A percentile compares a stretch with the other conserved stretches of the same genome.
Evolutionary conservation across 1,284 basidiomycete species (phyloP).

Genomic region (Stereum hirsutum): DNA sequence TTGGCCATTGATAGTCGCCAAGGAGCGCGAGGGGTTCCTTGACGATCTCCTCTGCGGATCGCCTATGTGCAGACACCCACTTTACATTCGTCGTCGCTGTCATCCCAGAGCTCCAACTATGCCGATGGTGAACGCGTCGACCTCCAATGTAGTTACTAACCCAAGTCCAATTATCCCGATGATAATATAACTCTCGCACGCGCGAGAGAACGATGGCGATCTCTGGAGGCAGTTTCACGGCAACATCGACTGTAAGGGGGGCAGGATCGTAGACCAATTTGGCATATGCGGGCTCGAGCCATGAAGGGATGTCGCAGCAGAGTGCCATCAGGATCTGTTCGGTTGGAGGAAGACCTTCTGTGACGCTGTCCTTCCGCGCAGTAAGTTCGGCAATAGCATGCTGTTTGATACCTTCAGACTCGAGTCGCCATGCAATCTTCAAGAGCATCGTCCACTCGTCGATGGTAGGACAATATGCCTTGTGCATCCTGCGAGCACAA

Average conservation of each 20-base stretch:
- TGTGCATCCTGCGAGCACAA: background rate
- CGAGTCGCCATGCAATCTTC: background rate
- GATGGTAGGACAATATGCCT: background rate
- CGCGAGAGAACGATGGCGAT: background rate
- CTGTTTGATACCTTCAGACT: background rate
- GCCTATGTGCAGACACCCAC: no score
- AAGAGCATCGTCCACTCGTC: background rate
- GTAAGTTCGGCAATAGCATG: background rate
- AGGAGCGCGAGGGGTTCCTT: no score
- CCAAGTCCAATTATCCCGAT: background rate
- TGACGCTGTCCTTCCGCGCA: background rate
- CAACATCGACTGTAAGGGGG: background rate
- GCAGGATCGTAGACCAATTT: background rate
- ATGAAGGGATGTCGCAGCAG: background rate
- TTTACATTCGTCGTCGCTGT: no score
- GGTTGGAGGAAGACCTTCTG: no score
- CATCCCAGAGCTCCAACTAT: no score
- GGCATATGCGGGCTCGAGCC: background rate
- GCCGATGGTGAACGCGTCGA: no score
- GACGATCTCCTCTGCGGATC: no score
- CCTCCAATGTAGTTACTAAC: no score
- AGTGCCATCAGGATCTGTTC: background rate
- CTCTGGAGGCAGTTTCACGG: background rate
- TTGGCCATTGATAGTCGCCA: no score
- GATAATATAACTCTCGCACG: background rate